Base-by-base conservation (phyloP, 2,329 filamentous ascomycete genomes). In the Colletotrichum ledebouriae region DNA sequence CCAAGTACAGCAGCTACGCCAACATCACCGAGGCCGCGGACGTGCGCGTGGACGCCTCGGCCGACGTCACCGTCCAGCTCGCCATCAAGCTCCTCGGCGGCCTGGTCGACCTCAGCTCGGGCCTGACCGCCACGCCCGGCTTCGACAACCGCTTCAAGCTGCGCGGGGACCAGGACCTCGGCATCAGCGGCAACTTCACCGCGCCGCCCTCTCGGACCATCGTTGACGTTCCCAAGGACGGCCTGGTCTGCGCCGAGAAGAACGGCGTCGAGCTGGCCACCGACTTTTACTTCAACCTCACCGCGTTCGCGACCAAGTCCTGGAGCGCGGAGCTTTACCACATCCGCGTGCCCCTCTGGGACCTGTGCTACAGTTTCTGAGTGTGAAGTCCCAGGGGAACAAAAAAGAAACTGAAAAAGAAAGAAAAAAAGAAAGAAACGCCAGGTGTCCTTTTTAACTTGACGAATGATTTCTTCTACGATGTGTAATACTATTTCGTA, bases 61-160 rank as follows among this genome's bases (percentile, higher is more conserved):
- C 76, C 3, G 71, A 76, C 15, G 73, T 81, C 73, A 76, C 81
- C 67, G 73, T 85, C 73, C 65, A 85, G 72, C 61, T 81, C 67
- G 66, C 75, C 53, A 64, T 81, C 72, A 71, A 79, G 67, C 70
- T 81, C 68, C 71, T 83, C 59, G 72, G 78, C 66, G 70, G 79
- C 20, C 53, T 78, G 6, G 71, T 79, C 55, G 76, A 81, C 68
- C 74, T 80, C 37, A 79, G 77, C 17, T 75, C 76, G n/a, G 80
- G 80, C 9, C 59, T 82, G 39, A 78, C 77, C 1, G 78, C 78
- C 2, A 74, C 72, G 6, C 78, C 80, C 5, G 76, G 76, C 29
- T 77, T 82, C 68, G 71, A 75, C 50, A 82, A 81, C 71, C 73
- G 74, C 13, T 78, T 82, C 67, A 72, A 71, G 11, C 72, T 79